These are phyloP conservation scores for Cardiospermum halicacabum DNA, from an alignment of 345 rosid genomes.

Conservation along the genomic window DNA sequence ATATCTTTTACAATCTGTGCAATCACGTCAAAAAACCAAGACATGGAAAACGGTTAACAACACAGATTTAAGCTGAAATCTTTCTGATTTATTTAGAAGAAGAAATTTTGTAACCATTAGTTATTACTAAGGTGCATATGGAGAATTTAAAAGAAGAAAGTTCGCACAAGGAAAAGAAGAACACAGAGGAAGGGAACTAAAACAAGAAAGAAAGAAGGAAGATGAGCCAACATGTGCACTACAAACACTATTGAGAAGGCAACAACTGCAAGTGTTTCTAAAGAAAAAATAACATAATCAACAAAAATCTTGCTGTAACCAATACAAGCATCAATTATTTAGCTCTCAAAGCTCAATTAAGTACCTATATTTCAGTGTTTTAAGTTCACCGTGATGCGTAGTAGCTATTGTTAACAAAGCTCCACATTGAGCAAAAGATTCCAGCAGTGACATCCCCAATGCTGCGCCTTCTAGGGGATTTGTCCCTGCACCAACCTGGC, in stretches of 20 bases:
- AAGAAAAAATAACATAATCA: not conserved
- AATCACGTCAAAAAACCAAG: not conserved
- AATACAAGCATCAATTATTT: conserved; percentile 9
- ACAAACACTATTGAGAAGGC: not conserved
- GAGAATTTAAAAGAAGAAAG: too few relatives aligned
- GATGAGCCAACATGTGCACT: too few relatives aligned
- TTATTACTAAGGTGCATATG: not conserved
- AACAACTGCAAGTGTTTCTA: conserved; percentile 3
- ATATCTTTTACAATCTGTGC: not conserved
- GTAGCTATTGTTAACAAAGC: conserved; percentile 86
- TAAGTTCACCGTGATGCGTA: conserved; percentile 91
- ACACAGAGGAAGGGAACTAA: not conserved
- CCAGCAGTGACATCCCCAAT: conserved; percentile 83
- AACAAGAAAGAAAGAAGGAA: too few relatives aligned
- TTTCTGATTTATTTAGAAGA: not conserved
- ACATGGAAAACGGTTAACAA: not conserved
- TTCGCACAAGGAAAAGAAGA: too few relatives aligned
- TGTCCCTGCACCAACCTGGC: conserved; percentile 92
- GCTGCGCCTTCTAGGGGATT: conserved; percentile 99
- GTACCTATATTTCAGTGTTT: conserved; percentile 88
- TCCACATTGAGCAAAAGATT: conserved; percentile 71
- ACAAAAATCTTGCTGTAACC: not conserved
- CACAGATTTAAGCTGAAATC: not conserved
- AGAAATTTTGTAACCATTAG: not conserved
- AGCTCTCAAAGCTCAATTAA: not conserved